Evolutionary conservation across 2,329 filamentous ascomycete species (phyloP), one percentile per base, ranked within the genome.

Genomic region (Alternaria gansuensis): DNA sequence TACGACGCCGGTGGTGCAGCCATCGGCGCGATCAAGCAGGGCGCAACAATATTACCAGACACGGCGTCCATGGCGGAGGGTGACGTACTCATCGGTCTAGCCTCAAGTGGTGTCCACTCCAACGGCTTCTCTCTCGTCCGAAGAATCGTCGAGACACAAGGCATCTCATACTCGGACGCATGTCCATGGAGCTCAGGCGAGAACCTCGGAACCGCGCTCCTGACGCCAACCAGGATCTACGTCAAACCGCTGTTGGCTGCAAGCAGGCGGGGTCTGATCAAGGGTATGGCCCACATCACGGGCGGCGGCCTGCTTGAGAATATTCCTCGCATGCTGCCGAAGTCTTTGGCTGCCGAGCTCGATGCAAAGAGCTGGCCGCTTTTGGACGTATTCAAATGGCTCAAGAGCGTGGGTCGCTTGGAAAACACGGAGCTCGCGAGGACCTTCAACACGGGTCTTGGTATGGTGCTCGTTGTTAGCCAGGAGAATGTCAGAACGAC

Each of bases 121-220:
- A 99, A 99, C 79, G 95, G 95, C 48, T 99, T 96, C 83, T 97
- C 93, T 0, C 88, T 99, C n/a, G 90, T 98, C 33, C 90, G 95
- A 62, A 91, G 92, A 75, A 93, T 98, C 71, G 84, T 98, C 64
- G 87, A 92, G 68, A 84, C 85, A 59, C 86, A 89, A 34, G 87
- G 88, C 4, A 82, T 98, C 4, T 81, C 81, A 41, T 97, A 93
- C 81, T 82, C 85, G 11, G 88, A 90, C 66, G 75, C 84, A 1
- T 89, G 90, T 1, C 95, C 95, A 1, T 99, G 95, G 93, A 83
- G 89, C 61, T 71, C 75, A 10, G 80, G 80, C 51, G 82, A 80
- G 28, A 86, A 82, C 1, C 82, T 96, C 24, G 95, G 95, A 62
- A 84, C 88, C 51, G 90, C 88, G 65, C 86, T 99, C 34, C 85